A percentile compares a stretch with the other conserved stretches of the same genome.
Conservation (phyloP, 2,329 filamentous ascomycete species). For the Exophiala viscosa region DNA sequence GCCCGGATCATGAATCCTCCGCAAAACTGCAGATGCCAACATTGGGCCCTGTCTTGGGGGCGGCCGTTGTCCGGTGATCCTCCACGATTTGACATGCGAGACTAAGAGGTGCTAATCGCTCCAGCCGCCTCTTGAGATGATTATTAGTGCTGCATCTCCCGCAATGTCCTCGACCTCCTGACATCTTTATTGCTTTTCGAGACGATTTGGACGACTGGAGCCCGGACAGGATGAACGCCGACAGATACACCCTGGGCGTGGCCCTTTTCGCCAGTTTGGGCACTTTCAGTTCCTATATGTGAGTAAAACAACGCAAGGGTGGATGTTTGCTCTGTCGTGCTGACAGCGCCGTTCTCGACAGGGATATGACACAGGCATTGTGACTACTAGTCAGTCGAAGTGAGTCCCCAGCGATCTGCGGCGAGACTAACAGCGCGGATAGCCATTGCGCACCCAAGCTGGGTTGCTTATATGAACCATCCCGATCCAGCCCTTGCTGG, state of each 20-base stretch:
- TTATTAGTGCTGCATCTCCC: background rate
- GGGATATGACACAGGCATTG: conserved; percentile 60
- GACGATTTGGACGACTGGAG: background rate
- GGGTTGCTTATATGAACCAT: conserved; percentile 56
- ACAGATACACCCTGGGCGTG: background rate
- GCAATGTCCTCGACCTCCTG: background rate
- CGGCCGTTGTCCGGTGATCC: background rate
- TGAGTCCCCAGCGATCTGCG: conserved; percentile 31
- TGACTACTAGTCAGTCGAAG: conserved; percentile 49
- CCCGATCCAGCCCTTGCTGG: conserved; percentile 33
- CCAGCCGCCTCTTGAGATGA: background rate
- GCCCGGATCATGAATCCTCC: background rate
- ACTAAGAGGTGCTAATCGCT: background rate
- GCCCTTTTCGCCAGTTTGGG: background rate
- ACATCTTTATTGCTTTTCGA: background rate
- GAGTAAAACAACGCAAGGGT: background rate
- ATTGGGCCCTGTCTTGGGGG: background rate
- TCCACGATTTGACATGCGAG: background rate
- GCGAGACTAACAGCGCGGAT: conserved; percentile 22
- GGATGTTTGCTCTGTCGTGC: background rate
- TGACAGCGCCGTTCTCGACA: conserved; percentile 26
- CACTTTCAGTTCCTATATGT: conserved; percentile 2
- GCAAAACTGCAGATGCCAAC: background rate
- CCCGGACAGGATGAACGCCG: background rate
- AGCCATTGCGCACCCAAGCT: conserved; percentile 57